Conservation (phyloP, 495 filamentous ascomycete genomes). For the Aspergillus homomorphus region DNA sequence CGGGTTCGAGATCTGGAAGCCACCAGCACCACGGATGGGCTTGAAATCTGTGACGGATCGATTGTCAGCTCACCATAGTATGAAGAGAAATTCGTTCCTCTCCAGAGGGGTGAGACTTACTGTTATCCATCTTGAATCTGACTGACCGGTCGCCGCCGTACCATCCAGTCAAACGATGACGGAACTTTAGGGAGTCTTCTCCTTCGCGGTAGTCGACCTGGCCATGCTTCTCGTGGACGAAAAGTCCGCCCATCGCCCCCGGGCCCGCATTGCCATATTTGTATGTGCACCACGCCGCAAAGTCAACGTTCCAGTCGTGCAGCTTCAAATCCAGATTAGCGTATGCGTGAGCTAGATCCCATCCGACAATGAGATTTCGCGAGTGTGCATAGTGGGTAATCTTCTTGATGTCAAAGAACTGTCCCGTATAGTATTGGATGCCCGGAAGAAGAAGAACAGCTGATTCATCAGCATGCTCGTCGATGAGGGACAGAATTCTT, state of each 20-base stretch:
- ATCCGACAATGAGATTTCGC: conserved; percentile 76
- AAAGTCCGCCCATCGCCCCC: conserved; percentile 80
- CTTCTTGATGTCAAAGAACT: conserved; percentile 78
- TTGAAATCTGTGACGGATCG: conserved; percentile 58
- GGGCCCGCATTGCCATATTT: conserved; percentile 94
- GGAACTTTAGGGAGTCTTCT: conserved; percentile 45
- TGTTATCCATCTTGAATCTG: conserved; percentile 76
- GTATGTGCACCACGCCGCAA: conserved; percentile 93
- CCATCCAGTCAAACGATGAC: conserved; percentile 73
- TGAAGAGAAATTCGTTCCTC: too few species aligned
- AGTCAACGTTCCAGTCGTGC: conserved; percentile 93
- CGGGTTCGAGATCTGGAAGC: conserved; percentile 61
- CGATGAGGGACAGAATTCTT: conserved; percentile 73
- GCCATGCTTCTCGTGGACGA: conserved; percentile 76
- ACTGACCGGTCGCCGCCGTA: conserved; percentile 79
- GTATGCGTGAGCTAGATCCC: conserved; percentile 92
- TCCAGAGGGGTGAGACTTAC: conserved; percentile 26
- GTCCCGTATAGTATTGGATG: conserved; percentile 94
- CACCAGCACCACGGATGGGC: conserved; percentile 63
- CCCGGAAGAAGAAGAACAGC: conserved; percentile 84
- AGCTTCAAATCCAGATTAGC: conserved; percentile 84
- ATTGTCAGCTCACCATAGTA: conserved; percentile 11
- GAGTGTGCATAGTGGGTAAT: conserved; percentile 79
- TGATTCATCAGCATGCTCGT: conserved; percentile 67
- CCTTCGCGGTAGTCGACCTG: conserved; percentile 46